Percentiles rank a stretch among this genome's conserved stretches.
These are phyloP conservation scores for Sparassis latifolia DNA, from an alignment of 1,284 basidiomycete species.

Conservation along the genomic window DNA sequence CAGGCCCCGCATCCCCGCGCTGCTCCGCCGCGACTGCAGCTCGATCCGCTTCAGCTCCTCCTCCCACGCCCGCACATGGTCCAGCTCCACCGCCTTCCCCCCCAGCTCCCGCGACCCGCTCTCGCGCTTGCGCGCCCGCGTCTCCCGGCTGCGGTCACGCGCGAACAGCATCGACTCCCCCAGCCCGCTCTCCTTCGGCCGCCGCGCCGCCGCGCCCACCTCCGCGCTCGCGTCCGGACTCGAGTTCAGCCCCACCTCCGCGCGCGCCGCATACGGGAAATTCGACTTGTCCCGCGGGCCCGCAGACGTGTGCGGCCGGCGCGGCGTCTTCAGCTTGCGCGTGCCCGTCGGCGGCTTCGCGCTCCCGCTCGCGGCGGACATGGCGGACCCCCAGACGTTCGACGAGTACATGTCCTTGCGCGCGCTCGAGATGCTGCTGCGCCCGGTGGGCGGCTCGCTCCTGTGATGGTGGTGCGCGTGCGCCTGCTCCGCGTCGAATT, in stretches of 20 bases:
- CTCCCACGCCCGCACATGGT: slow-evolving; percentile 64
- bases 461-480: not conserved
- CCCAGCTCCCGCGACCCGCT: slow-evolving; percentile 10
- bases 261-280: not conserved
- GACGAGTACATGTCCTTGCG: slow-evolving; percentile 1
- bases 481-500: not conserved
- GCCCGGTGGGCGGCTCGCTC: not conserved
- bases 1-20: slow-evolving; percentile 49
- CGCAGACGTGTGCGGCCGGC: slow-evolving; percentile 17
- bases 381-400: not conserved
- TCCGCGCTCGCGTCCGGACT: too few species aligned
- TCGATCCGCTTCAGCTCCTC: slow-evolving; percentile 70
- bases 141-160: slow-evolving; percentile 11
- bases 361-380: not conserved
- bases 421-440: not conserved
- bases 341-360: slow-evolving; percentile 2
- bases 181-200: slow-evolving; percentile 13
- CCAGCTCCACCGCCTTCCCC: slow-evolving; percentile 13
- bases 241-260: not conserved
- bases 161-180: slow-evolving; percentile 14
- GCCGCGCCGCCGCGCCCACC: slow-evolving; percentile 1
- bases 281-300: slow-evolving; percentile 16
- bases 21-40: slow-evolving; percentile 51
- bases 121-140: slow-evolving; percentile 9
- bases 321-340: slow-evolving; percentile 38